phyloP scores from a whole-genome alignment of 73 alveolate species.

The Tetrahymena elliotti region DNA sequence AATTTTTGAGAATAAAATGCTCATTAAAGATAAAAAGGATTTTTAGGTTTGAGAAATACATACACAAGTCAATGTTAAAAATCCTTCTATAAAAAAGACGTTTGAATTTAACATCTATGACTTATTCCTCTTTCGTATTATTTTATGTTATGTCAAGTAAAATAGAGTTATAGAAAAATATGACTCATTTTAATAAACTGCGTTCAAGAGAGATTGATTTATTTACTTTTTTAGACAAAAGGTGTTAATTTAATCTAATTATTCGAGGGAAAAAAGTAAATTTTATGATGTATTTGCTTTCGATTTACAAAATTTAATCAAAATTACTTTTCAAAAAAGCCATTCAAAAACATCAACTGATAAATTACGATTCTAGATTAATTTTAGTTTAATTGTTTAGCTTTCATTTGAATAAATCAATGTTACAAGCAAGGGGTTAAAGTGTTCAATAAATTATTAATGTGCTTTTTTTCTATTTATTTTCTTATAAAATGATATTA shows the following conservation, averaged over 20 bases:
- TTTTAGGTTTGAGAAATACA: too few relatives aligned
- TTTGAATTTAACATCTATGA: neutral
- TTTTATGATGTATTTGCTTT: neutral
- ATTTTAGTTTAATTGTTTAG: neutral
- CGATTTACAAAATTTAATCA: neutral
- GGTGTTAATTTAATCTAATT: neutral
- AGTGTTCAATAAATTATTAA: too few relatives aligned
- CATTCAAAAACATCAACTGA: neutral
- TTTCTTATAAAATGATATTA: too few relatives aligned
- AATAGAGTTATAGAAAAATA: neutral
- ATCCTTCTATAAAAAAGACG: too few relatives aligned
- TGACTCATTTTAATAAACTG: neutral
- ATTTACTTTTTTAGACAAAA: neutral
- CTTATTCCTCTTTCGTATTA: neutral
- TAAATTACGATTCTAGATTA: too few relatives aligned
- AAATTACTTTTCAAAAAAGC: neutral
- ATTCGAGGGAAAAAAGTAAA: neutral
- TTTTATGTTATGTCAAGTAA: neutral
- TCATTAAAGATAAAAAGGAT: too few relatives aligned
- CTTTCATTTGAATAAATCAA: too few relatives aligned
- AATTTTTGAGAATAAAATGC: too few relatives aligned
- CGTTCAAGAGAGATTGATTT: neutral
- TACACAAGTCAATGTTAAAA: too few relatives aligned
- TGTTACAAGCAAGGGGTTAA: too few relatives aligned
- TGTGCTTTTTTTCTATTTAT: too few relatives aligned